Evolutionary conservation across 495 filamentous ascomycete genomes (phyloP).

Genomic region (Peziza echinospora): DNA sequence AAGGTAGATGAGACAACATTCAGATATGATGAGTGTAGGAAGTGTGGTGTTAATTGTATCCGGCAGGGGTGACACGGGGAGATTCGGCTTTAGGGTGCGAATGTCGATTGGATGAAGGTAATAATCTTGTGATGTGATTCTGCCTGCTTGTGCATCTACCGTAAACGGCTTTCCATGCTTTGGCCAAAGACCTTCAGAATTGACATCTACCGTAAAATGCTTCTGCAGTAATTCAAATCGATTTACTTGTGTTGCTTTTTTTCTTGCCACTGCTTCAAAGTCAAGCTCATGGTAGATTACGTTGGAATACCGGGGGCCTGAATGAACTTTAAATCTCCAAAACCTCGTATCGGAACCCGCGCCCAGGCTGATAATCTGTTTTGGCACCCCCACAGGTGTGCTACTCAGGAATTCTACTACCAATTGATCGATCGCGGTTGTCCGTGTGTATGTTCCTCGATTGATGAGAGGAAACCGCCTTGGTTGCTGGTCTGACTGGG

Average conservation of each 20-base stretch:
- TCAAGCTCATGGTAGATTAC: constrained; percentile 84
- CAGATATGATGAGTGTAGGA: constrained; percentile 70
- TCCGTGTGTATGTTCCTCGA: constrained; percentile 87
- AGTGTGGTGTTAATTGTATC: constrained; percentile 28
- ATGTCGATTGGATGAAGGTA: constrained; percentile 69
- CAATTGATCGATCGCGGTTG: constrained; percentile 62
- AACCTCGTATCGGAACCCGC: constrained; percentile 83
- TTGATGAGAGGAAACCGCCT: constrained; percentile 77
- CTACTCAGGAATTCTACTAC: constrained; percentile 43
- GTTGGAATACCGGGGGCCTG: constrained; percentile 6
- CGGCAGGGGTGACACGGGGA: constrained; percentile 12
- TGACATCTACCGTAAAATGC: no score
- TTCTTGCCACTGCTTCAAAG: constrained; percentile 47
- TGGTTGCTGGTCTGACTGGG: constrained; percentile 9
- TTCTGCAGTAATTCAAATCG: no score
- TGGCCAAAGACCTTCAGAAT: no score
- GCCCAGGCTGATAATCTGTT: constrained; percentile 83
- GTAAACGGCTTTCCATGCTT: no score
- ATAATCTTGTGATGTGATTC: constrained; percentile 26
- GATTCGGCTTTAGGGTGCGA: constrained; percentile 28
- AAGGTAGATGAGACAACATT: constrained; percentile 87
- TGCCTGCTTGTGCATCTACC: no score
- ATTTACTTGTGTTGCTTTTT: neutral
- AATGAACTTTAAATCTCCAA: constrained; percentile 28
- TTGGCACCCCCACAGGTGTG: constrained; percentile 20